Evolutionary conservation across 192 early-diverging fungal species (phyloP), one percentile per base, ranked within the genome.

Genomic region (Coemansia sp.): DNA sequence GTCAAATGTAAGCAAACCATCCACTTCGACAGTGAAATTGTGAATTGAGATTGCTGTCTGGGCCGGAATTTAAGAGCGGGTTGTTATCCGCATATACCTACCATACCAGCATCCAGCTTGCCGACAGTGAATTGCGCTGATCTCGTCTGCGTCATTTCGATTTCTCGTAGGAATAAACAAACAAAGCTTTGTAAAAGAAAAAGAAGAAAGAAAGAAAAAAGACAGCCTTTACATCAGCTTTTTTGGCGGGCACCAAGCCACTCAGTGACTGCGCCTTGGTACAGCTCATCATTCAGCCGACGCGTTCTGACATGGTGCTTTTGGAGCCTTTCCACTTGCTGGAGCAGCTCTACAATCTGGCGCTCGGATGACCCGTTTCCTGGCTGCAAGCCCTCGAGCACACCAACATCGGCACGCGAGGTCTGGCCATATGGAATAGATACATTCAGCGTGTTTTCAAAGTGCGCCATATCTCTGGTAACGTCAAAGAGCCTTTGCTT

Each of bases 91-190:
- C 9, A 11, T 7, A 14, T 33, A 43, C 73, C 68, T 79, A 85
- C 89, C 91, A 94, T 93, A 23, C 92, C 92, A 38, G 94, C 95
- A 84, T 97, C 95, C 23, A 97, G 86, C 74, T 96, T 96, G 52
- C 92, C 93, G 17, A 96, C 90, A 22, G 93, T 94, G 74, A 96
- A 94, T 73, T 78, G 75, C 55, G 75, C 75, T 42, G 75, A 77
- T 49, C 55, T 74, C 11, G 69, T 74, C 48, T 71, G 67, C 49
- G 67, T 49, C 73, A 81, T 81, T 65, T 53, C 10, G 38, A 15
- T 40, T 25, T 50, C 23, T 22, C 9, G 49, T 9, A 52, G 8
- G 22, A 45, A 5, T 52, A 23, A 25, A 52, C 23, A 25, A 11
- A 22, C 22, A 52, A 9, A 29, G 15, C 11, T 25, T 52, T 2